A percentile compares a stretch with the other conserved stretches of the same genome.
These are phyloP conservation scores for Tylopilus intermedius DNA, from an alignment of 768 basidiomycete species.

Conservation along the genomic window DNA sequence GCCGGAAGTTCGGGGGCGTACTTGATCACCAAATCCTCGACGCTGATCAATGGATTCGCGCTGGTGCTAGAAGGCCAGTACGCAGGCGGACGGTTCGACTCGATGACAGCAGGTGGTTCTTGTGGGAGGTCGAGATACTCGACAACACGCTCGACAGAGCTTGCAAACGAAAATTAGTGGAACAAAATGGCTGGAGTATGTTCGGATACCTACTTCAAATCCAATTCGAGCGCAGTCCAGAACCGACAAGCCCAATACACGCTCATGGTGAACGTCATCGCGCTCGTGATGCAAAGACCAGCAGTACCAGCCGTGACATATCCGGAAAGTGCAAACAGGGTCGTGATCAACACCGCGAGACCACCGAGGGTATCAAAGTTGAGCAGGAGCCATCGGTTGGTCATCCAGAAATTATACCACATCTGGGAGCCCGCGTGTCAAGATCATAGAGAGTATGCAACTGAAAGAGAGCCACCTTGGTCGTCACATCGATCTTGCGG, in stretches of 20 bases:
- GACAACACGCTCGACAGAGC: slow-evolving; percentile 85
- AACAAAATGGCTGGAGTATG: background rate
- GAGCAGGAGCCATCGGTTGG: slow-evolving; percentile 78
- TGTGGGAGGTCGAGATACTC: slow-evolving; percentile 90
- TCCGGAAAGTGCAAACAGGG: slow-evolving; percentile 67
- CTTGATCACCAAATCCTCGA: slow-evolving; percentile 73
- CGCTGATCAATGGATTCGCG: slow-evolving; percentile 52
- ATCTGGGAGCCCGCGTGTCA: slow-evolving; percentile 36
- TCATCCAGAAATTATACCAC: slow-evolving; percentile 91
- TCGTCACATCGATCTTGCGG: slow-evolving; percentile 70
- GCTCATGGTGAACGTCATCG: slow-evolving; percentile 53
- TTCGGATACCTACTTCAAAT: slow-evolving; percentile 56
- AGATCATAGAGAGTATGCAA: background rate
- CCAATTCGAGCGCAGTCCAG: slow-evolving; percentile 60
- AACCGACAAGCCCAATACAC: slow-evolving; percentile 49
- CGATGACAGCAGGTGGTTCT: slow-evolving; percentile 75
- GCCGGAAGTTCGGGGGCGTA: slow-evolving; percentile 83
- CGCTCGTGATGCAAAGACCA: slow-evolving; percentile 72
- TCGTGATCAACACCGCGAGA: slow-evolving; percentile 67
- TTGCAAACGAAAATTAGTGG: slow-evolving; percentile 24
- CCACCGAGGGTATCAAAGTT: slow-evolving; percentile 80
- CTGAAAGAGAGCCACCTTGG: slow-evolving; percentile 43
- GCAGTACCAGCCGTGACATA: slow-evolving; percentile 57
- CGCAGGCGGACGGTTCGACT: slow-evolving; percentile 73
- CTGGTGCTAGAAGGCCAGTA: slow-evolving; percentile 85